Evolutionary conservation across 495 filamentous ascomycete genomes (phyloP).

Genomic region (Aspergillus bridgeri): DNA sequence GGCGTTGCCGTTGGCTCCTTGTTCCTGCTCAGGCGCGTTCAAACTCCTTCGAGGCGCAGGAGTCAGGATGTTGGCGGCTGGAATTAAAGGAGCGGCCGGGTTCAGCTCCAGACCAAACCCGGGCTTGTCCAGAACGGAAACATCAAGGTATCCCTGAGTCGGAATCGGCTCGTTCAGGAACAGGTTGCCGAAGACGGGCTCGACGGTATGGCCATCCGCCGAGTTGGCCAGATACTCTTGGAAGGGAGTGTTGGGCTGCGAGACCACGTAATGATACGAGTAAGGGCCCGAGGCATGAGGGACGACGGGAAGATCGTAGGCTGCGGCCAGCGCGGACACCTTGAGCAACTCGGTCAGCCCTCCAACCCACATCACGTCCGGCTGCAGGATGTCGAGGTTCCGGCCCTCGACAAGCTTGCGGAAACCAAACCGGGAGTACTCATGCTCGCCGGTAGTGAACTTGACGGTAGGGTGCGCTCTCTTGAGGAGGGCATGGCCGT

Average conservation of each 20-base stretch:
- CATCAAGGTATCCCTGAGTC: conserved; percentile 71
- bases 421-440: conserved; percentile 90
- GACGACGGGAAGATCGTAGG: conserved; percentile 92
- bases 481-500: conserved; percentile 85
- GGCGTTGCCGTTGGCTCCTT: conserved; percentile 25
- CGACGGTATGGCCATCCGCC: conserved; percentile 79
- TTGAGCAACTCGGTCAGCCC: conserved; percentile 89
- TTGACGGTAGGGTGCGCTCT: conserved; percentile 84
- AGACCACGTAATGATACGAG: conserved; percentile 91
- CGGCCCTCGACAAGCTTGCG: conserved; percentile 88
- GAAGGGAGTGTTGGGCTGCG: conserved; percentile 86
- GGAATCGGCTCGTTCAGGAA: conserved; percentile 91
- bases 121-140: conserved; percentile 78
- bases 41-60: conserved; percentile 66
- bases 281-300: conserved; percentile 90
- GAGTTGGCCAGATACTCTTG: conserved; percentile 94
- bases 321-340: conserved; percentile 80
- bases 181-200: conserved; percentile 87
- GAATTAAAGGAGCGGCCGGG: conserved; percentile 71
- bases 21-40: conserved; percentile 33
- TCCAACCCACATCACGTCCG: conserved; percentile 95
- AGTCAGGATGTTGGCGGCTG: conserved; percentile 65
- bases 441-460: conserved; percentile 94
- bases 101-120: conserved; percentile 88
- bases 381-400: conserved; percentile 89